These are phyloP conservation scores for Neolentinus lepideus DNA, from an alignment of 1,284 basidiomycete genomes.

Conservation along the genomic window DNA sequence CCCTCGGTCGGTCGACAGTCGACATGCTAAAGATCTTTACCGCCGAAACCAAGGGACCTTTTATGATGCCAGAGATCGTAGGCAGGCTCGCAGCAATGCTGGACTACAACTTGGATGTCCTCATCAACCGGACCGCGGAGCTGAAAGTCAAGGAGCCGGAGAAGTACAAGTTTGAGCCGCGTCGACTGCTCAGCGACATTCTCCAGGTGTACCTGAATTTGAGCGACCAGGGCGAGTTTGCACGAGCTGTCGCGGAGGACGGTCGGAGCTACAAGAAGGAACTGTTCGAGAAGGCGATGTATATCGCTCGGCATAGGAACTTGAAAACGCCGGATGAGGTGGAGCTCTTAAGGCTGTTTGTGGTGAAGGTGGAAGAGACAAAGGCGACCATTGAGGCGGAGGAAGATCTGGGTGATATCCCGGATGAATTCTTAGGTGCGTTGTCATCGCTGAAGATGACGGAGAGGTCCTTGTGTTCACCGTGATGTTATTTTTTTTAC, in stretches of 20 bases:
- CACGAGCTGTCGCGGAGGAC: constrained; percentile 87
- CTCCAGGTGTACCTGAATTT: constrained; percentile 92
- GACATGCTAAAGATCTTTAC: constrained; percentile 90
- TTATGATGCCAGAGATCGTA: constrained; percentile 96
- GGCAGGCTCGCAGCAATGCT: constrained; percentile 95
- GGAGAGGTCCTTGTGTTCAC: constrained; percentile 6
- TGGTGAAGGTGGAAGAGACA: constrained; percentile 80
- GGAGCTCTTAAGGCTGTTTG: constrained; percentile 65
- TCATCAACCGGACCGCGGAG: constrained; percentile 81
- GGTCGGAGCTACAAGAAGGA: constrained; percentile 87
- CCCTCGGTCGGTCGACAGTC: constrained; percentile 84
- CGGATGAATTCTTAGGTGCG: constrained; percentile 91
- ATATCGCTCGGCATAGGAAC: constrained; percentile 56
- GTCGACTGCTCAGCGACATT: constrained; percentile 78
- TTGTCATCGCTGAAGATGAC: constrained; percentile 4
- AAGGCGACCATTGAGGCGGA: constrained; percentile 78
- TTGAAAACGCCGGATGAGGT: constrained; percentile 85
- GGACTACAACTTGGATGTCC: constrained; percentile 88
- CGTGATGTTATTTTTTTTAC: not conserved
- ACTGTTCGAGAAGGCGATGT: constrained; percentile 78
- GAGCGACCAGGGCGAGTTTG: constrained; percentile 74
- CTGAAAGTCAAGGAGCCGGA: constrained; percentile 85
- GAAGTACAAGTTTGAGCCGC: constrained; percentile 88
- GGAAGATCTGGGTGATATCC: constrained; percentile 89
- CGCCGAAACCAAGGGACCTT: constrained; percentile 85